Conservation (phyloP, 441 rosid genomes). For the Eruca vesicaria region DNA sequence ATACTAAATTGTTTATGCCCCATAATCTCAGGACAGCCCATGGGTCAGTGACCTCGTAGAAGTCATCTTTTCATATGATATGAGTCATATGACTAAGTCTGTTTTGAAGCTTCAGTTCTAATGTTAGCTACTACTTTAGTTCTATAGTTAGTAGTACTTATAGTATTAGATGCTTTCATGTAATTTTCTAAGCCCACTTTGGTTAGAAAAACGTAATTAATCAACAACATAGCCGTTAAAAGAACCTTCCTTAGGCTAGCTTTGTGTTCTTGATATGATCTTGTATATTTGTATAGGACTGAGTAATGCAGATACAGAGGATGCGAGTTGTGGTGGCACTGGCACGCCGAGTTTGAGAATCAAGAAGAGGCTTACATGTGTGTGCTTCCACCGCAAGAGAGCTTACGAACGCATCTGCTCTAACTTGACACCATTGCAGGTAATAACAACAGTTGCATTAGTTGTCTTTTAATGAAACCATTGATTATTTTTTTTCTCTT, state of each 20-base stretch:
- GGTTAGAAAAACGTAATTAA: not conserved
- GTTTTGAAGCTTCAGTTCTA: not conserved
- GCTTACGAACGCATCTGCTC: slow-evolving; percentile 62
- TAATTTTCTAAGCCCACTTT: not conserved
- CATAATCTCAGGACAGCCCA: too few species aligned
- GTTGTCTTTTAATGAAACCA: not conserved
- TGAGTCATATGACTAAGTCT: not conserved
- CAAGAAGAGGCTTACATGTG: slow-evolving; percentile 83
- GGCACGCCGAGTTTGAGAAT: slow-evolving; percentile 67
- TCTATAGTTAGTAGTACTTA: not conserved
- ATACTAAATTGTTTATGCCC: too few species aligned
- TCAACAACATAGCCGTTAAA: not conserved
- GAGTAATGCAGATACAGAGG: slow-evolving; percentile 42
- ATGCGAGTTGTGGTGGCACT: slow-evolving; percentile 48
- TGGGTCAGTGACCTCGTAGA: too few species aligned
- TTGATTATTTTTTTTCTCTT: not conserved
- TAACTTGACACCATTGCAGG: slow-evolving; percentile 85
- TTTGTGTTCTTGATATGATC: not conserved
- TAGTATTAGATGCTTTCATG: not conserved
- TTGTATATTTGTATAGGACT: not conserved
- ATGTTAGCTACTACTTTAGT: not conserved
- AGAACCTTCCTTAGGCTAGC: not conserved
- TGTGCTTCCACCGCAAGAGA: slow-evolving; percentile 86
- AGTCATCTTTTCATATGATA: too few species aligned
- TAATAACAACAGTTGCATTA: not conserved